Percentiles rank a stretch among this genome's conserved stretches.
These are phyloP conservation scores for Gillenia trifoliata DNA, from an alignment of 306 rosid species.

Conservation along the genomic window DNA sequence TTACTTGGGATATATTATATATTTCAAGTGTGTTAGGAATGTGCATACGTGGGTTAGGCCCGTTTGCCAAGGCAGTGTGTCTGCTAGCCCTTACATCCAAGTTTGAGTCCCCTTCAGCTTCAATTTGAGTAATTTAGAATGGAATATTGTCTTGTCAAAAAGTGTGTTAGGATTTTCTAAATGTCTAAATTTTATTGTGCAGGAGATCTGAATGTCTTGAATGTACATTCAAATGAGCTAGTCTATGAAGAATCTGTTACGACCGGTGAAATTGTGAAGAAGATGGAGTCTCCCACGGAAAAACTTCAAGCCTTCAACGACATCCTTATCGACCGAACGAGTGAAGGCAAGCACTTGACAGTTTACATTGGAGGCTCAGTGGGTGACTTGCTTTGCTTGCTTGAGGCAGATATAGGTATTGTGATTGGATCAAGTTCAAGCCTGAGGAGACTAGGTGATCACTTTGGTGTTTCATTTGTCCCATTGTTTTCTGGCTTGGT, in stretches of 20 bases:
- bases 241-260: slow-evolving; percentile 12
- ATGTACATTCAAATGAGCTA: slow-evolving; percentile 23
- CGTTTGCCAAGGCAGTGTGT: too few relatives aligned
- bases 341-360: slow-evolving; percentile 5
- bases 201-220: slow-evolving; percentile 15
- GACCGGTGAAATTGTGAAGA: slow-evolving; percentile 22
- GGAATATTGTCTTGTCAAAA: too few relatives aligned
- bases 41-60: too few relatives aligned
- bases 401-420: slow-evolving; percentile 28
- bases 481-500: slow-evolving; percentile 22
- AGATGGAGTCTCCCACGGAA: slow-evolving; percentile 19
- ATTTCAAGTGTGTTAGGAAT: too few relatives aligned
- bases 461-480: slow-evolving; percentile 20
- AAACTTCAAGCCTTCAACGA: slow-evolving; percentile 19
- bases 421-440: slow-evolving; percentile 18
- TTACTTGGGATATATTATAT: background rate
- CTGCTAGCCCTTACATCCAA: too few relatives aligned
- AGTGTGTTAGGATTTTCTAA: background rate
- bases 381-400: slow-evolving; percentile 28
- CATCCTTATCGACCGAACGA: background rate
- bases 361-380: slow-evolving; percentile 27
- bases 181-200: background rate
- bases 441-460: slow-evolving; percentile 13
- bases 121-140: too few relatives aligned
- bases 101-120: too few relatives aligned